Evolutionary conservation across 1,139 yeast genomes (phyloP).

Genomic region (Zygosaccharomyces pseudobailii): DNA sequence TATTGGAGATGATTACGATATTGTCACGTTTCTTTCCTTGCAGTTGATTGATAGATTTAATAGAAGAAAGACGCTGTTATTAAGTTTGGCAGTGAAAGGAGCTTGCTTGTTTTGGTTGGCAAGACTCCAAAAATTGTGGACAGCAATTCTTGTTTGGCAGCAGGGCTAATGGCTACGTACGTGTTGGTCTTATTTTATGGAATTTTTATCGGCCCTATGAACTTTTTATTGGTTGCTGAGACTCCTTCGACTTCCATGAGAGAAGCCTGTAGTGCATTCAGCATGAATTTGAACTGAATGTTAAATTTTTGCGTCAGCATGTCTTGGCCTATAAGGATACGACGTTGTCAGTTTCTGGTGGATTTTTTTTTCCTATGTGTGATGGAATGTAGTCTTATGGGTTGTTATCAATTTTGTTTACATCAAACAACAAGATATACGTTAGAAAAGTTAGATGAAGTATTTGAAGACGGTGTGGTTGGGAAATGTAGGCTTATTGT

Average conservation of each 20-base stretch:
- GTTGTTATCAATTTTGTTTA: conserved; percentile 45
- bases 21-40: conserved; percentile 50
- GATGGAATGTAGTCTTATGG: conserved; percentile 50
- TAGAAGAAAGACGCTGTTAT: conserved; percentile 45
- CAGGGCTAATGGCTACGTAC: conserved; percentile 46
- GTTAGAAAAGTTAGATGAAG: conserved; percentile 57
- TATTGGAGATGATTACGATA: conserved; percentile 52
- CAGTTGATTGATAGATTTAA: conserved; percentile 54
- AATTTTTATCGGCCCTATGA: conserved; percentile 55
- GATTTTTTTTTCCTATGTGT: conserved; percentile 53
- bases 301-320: conserved; percentile 51
- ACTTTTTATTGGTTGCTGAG: conserved; percentile 53
- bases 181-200: conserved; percentile 47
- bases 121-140: conserved; percentile 42
- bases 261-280: conserved; percentile 51
- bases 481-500: no score
- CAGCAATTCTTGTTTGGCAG: conserved; percentile 41
- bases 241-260: conserved; percentile 52
- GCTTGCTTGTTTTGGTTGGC: conserved; percentile 48
- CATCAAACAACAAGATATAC: conserved; percentile 61
- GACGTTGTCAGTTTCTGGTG: conserved; percentile 49
- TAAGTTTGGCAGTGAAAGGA: conserved; percentile 49
- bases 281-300: conserved; percentile 54
- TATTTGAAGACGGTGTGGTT: no score
- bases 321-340: conserved; percentile 47